Conservation (phyloP, 768 basidiomycete species). For the Neoboletus magnificus region DNA sequence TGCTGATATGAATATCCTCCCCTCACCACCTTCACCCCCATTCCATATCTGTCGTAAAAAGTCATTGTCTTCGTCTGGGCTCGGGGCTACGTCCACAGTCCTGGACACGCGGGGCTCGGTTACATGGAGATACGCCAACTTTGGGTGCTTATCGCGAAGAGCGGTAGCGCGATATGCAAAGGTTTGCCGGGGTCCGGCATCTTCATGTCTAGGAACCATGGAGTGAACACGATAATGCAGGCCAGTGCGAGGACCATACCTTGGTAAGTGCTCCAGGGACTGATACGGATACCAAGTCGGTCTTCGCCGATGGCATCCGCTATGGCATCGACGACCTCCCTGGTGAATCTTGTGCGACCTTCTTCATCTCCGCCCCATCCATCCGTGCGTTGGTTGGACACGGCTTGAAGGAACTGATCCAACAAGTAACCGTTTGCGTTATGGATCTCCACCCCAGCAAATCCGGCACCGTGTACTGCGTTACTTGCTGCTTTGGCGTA, state of each 20-base stretch:
- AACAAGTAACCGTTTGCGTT: slow-evolving; percentile 44
- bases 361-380: slow-evolving; percentile 67
- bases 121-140: slow-evolving; percentile 52
- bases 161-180: slow-evolving; percentile 48
- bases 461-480: slow-evolving; percentile 38
- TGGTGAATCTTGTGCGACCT: slow-evolving; percentile 52
- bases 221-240: neutral
- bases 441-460: slow-evolving; percentile 47
- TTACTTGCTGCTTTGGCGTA: slow-evolving; percentile 34
- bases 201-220: slow-evolving; percentile 40
- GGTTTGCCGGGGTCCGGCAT: slow-evolving; percentile 52
- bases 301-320: slow-evolving; percentile 50
- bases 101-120: slow-evolving; percentile 38
- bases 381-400: slow-evolving; percentile 58
- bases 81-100: neutral
- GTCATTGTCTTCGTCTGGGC: slow-evolving; percentile 35
- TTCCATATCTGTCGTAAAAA: slow-evolving; percentile 46
- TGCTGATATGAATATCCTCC: slow-evolving; percentile 34
- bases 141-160: slow-evolving; percentile 31
- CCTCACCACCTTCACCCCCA: slow-evolving; percentile 22
- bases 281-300: slow-evolving; percentile 52
- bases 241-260: slow-evolving; percentile 21
- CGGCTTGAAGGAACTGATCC: slow-evolving; percentile 61
- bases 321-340: slow-evolving; percentile 54
- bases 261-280: slow-evolving; percentile 50